These are phyloP conservation scores for Zalaria sp. DNA, from an alignment of 2,329 filamentous ascomycete genomes.

Conservation along the genomic window DNA sequence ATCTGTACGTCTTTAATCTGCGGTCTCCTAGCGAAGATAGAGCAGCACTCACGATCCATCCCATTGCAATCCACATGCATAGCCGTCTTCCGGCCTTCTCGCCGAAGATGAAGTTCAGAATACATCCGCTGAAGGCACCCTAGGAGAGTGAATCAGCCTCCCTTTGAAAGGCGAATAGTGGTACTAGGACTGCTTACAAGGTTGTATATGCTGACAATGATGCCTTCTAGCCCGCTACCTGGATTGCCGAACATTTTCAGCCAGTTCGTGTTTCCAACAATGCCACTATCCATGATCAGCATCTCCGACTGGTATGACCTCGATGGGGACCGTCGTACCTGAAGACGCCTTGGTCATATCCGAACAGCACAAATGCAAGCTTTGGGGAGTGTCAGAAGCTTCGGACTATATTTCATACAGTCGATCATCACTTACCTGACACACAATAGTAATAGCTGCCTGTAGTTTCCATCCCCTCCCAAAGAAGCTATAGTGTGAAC, in stretches of 20 bases:
- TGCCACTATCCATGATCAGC: conserved; percentile 23
- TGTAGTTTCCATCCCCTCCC: conserved; percentile 14
- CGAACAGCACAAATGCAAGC: conserved; percentile 18
- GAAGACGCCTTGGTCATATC: conserved; percentile 17
- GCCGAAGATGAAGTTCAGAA: conserved; percentile 22
- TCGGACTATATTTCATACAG: neutral
- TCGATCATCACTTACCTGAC: conserved; percentile 8
- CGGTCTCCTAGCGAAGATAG: neutral
- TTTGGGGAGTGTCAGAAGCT: neutral
- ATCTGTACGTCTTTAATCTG: conserved; percentile 10
- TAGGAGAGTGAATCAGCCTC: neutral
- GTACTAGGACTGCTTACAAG: conserved; percentile 12
- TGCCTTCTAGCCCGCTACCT: conserved; percentile 23
- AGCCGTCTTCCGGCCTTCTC: conserved; percentile 21
- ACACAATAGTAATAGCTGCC: conserved; percentile 16
- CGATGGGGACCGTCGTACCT: neutral
- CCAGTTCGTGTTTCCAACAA: conserved; percentile 26
- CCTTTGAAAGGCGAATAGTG: no score
- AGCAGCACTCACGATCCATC: conserved; percentile 20
- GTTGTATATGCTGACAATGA: conserved; percentile 29
- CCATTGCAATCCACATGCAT: conserved; percentile 29
- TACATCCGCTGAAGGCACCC: conserved; percentile 21
- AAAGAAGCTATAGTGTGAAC: conserved; percentile 13
- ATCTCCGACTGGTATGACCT: neutral
- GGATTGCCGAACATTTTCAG: conserved; percentile 25